These are phyloP conservation scores for Fusarium continuum DNA, from an alignment of 2,329 filamentous ascomycete genomes.

Conservation along the genomic window DNA sequence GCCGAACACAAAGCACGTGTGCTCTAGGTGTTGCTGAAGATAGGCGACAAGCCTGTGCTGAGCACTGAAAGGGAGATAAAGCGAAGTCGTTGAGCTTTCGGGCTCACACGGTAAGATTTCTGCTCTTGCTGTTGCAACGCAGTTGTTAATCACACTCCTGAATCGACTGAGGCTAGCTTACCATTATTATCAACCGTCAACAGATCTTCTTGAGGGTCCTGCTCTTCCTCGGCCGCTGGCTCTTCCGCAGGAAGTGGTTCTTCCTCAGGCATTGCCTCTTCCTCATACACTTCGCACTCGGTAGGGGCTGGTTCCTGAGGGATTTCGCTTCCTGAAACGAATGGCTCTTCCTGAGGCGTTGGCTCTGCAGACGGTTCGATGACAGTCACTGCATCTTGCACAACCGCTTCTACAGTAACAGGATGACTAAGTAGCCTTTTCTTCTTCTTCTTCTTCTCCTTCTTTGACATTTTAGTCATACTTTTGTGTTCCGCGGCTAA, in stretches of 20 bases:
- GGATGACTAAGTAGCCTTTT: too few species aligned
- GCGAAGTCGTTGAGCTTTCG: rapidly evolving
- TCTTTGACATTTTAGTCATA: too few species aligned
- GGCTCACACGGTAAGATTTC: rapidly evolving
- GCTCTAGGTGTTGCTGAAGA: neutral
- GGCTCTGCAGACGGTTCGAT: too few species aligned
- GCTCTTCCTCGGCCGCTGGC: neutral
- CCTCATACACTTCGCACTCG: too few species aligned
- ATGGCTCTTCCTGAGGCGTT: too few species aligned
- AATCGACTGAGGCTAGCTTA: neutral
- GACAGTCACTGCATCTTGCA: too few species aligned
- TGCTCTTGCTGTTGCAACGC: rapidly evolving
- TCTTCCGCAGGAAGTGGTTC: too few species aligned
- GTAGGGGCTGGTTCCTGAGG: too few species aligned
- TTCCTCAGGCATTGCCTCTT: neutral
- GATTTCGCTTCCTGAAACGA: too few species aligned
- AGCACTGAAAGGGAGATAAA: neutral
- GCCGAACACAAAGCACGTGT: neutral
- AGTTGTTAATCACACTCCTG: rapidly evolving
- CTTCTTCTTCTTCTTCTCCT: neutral
- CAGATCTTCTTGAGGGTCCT: rapidly evolving
- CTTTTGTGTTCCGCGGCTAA: too few species aligned
- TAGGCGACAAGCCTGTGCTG: neutral
- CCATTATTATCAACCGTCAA: too few species aligned
- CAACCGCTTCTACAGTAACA: too few species aligned